These are phyloP conservation scores for Sphagnum fallax DNA, from an alignment of 228 moss, liverwort and hornwort species.

Conservation along the genomic window DNA sequence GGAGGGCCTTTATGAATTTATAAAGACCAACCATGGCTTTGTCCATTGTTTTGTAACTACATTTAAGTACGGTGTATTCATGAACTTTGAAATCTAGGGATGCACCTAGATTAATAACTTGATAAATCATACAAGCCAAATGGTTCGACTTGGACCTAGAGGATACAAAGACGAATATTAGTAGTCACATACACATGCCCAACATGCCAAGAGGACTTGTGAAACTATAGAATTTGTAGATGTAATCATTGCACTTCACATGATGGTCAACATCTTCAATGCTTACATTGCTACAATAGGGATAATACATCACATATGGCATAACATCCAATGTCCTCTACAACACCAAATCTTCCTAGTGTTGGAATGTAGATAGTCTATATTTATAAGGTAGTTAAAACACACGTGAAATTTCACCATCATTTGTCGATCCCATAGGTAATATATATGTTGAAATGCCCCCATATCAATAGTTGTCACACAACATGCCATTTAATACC, in stretches of 20 bases:
- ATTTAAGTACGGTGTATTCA: no score
- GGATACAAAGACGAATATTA: conserved; percentile 43
- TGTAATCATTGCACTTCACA: conserved; percentile 62
- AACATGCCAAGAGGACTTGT: conserved; percentile 61
- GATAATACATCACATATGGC: conserved; percentile 69
- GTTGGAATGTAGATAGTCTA: conserved; percentile 18
- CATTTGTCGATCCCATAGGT: no score
- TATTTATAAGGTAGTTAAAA: no score
- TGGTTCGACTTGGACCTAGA: conserved; percentile 16
- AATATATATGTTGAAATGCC: no score
- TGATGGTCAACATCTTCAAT: conserved; percentile 73
- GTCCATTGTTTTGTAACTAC: no score
- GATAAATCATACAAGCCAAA: background rate
- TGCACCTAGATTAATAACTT: no score
- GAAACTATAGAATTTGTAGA: conserved; percentile 72
- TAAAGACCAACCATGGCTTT: no score
- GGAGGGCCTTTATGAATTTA: no score
- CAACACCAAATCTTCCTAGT: conserved; percentile 63
- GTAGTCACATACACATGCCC: conserved; percentile 57
- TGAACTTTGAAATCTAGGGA: no score
- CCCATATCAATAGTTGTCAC: no score
- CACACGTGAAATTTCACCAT: no score
- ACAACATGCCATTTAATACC: no score
- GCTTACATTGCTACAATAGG: conserved; percentile 48
- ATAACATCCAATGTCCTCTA: conserved; percentile 65